These are phyloP conservation scores for Rachicladosporium sp. DNA, from an alignment of 2,329 filamentous ascomycete genomes.

Conservation along the genomic window DNA sequence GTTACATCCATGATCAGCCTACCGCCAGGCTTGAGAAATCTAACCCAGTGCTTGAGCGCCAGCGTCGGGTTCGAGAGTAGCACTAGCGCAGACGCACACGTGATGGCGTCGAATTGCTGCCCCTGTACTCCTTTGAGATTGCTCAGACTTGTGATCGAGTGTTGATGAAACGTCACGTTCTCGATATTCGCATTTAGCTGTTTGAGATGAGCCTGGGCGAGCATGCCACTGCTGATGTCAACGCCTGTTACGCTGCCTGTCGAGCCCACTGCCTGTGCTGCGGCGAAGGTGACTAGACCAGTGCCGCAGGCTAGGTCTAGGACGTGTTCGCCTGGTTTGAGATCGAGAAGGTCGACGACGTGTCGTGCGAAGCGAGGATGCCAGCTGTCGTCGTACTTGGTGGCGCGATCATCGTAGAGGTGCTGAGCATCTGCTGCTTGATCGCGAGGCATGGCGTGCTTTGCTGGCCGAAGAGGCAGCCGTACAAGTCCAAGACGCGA, in stretches of 20 bases:
- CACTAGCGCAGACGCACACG: slow-evolving; percentile 29
- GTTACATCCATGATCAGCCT: slow-evolving; percentile 27
- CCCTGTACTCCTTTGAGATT: slow-evolving; percentile 8
- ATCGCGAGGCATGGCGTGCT: background rate
- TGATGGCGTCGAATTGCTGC: slow-evolving; percentile 23
- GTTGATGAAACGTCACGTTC: slow-evolving; percentile 24
- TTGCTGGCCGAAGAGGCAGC: too few species aligned
- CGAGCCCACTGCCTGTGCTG: slow-evolving; percentile 26
- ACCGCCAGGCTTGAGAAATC: slow-evolving; percentile 29
- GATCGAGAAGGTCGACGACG: slow-evolving; percentile 20
- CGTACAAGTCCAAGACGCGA: too few species aligned
- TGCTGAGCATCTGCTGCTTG: slow-evolving; percentile 9
- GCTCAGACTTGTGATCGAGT: slow-evolving; percentile 27
- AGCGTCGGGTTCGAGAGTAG: slow-evolving; percentile 27
- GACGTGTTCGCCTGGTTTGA: slow-evolving; percentile 26
- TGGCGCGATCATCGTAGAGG: slow-evolving; percentile 24
- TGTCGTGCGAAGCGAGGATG: slow-evolving; percentile 29
- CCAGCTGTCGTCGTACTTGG: slow-evolving; percentile 30
- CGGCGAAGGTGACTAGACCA: slow-evolving; percentile 30
- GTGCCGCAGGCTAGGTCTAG: slow-evolving; percentile 37
- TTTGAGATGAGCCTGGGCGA: slow-evolving; percentile 20
- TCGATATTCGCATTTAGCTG: slow-evolving; percentile 12
- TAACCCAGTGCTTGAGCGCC: slow-evolving; percentile 27
- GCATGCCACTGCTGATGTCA: slow-evolving; percentile 31
- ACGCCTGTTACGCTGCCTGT: slow-evolving; percentile 28